Evolutionary conservation across 2,329 filamentous ascomycete species (phyloP), one percentile per base, ranked within the genome.

Genomic region (Mariannaea elegans): DNA sequence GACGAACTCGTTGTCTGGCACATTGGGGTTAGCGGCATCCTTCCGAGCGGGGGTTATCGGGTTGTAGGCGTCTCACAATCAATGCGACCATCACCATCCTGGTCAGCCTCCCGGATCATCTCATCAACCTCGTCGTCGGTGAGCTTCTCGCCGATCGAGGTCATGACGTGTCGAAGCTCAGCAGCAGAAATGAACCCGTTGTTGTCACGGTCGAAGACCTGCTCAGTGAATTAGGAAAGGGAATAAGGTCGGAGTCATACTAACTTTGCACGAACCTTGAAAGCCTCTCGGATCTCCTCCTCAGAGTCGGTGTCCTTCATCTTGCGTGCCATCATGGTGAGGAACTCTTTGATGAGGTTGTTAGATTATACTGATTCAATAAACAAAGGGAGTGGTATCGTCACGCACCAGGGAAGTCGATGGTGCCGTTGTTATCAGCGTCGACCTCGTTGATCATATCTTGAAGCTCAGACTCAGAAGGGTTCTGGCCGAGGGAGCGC

Each of bases 361-460:
- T 71, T 58, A 72, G 66, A 51, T 53, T 36, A 14, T 36, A 27
- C 12, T n/a, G 23, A 9, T 39, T 27, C 34, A 24, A 46, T 16
- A 23, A 13, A 21, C 19, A 23, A 38, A 8, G 13, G 13, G 16
- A 44, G 31, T n/a, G 36, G 41, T 27, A 48, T 46, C 18, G 46
- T 42, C 23, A 72, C 86, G 71, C 86, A 94, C 92, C 92, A 74
- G 92, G 92, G 78, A 95, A 95, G 77, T 95, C 92, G 74, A 95
- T 95, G 69, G 92, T 95, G 80, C 92, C 92, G 75, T 94, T 95
- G 86, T 94, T 95, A 82, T 95, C 92, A 72, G 91, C 91, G 73
- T 95, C 92, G 66, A 95, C 92, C 82, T 95, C 92, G 80, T 95
- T 94, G 82, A 95, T 95, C 92, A 95, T 95, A 76, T 95, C 92